These are phyloP conservation scores for Globisporangium acanthophoron DNA, from an alignment of 352 stramenopile genomes.

Conservation along the genomic window DNA sequence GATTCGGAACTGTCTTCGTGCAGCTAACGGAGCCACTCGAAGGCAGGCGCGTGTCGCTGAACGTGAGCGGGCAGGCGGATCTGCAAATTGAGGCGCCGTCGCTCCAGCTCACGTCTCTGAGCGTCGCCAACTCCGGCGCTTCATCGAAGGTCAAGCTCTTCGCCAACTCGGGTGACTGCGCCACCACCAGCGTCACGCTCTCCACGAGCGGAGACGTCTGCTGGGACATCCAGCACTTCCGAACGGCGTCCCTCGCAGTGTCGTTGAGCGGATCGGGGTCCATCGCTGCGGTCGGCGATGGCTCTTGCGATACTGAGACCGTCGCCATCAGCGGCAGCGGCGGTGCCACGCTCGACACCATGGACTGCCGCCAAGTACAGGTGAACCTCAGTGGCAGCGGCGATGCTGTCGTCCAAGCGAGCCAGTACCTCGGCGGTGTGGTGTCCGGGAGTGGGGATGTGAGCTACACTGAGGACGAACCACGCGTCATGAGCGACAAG, in stretches of 20 bases:
- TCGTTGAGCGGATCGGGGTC: slow-evolving; percentile 1
- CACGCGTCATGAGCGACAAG: slow-evolving; percentile 5
- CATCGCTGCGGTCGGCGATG: background rate
- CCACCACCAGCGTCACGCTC: background rate
- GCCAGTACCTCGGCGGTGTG: slow-evolving; percentile 13
- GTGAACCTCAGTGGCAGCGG: slow-evolving; percentile 18
- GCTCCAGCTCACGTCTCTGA: background rate
- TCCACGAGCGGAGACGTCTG: background rate
- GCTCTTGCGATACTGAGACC: background rate
- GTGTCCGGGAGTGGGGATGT: slow-evolving; percentile 14
- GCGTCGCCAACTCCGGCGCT: background rate
- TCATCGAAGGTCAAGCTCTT: background rate
- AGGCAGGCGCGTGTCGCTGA: background rate
- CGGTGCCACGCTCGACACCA: slow-evolving; percentile 5
- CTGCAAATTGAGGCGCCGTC: slow-evolving; percentile 2
- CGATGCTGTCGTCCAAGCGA: slow-evolving; percentile 21
- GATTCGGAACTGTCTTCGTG: background rate
- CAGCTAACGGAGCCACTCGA: background rate
- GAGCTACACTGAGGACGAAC: background rate
- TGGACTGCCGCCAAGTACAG: slow-evolving; percentile 15
- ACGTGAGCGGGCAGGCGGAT: background rate
- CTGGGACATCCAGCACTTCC: slow-evolving; percentile 1
- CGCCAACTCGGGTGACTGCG: background rate
- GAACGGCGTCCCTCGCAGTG: background rate
- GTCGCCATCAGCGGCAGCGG: slow-evolving; percentile 1